These are phyloP conservation scores for Ceriops tagal DNA, from an alignment of 345 rosid species.

Conservation along the genomic window DNA sequence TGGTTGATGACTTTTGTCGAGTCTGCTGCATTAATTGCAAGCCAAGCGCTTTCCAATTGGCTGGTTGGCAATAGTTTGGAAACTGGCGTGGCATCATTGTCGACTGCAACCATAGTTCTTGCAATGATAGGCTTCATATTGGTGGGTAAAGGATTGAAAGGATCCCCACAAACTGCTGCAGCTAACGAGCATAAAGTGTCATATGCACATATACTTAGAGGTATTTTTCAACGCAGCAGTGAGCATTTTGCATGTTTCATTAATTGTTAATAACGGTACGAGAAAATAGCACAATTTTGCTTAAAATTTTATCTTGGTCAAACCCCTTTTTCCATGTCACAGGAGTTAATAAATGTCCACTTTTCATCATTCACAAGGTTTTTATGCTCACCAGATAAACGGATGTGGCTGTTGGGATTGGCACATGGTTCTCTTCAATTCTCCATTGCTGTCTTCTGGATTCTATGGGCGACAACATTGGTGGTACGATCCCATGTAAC, in stretches of 20 bases:
- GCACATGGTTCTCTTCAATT: conserved; percentile 87
- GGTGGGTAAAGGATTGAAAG: conserved; percentile 52
- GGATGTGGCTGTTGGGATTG: conserved; percentile 67
- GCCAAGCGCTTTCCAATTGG: conserved; percentile 80
- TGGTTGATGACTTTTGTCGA: conserved; percentile 89
- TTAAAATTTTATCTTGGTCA: not conserved
- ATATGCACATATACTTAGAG: conserved; percentile 48
- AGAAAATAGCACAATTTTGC: not conserved
- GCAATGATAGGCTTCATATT: conserved; percentile 48
- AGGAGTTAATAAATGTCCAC: not conserved
- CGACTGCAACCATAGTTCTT: conserved; percentile 37
- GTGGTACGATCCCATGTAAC: conserved; percentile 53
- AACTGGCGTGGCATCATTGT: conserved; percentile 47
- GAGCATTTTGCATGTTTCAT: not conserved
- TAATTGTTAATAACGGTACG: not conserved
- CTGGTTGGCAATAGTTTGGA: conserved; percentile 39
- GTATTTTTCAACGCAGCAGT: conserved; percentile 24
- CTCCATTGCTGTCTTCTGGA: conserved; percentile 76
- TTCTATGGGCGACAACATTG: conserved; percentile 89
- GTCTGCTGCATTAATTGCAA: conserved; percentile 65
- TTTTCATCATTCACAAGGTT: conserved; percentile 2
- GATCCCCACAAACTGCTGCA: conserved; percentile 33
- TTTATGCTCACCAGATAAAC: conserved; percentile 55
- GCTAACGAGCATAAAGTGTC: conserved; percentile 45
- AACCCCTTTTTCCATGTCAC: not conserved